Evolutionary conservation across 352 stramenopile species (phyloP).

Genomic region (Phytophthora hybrid): DNA sequence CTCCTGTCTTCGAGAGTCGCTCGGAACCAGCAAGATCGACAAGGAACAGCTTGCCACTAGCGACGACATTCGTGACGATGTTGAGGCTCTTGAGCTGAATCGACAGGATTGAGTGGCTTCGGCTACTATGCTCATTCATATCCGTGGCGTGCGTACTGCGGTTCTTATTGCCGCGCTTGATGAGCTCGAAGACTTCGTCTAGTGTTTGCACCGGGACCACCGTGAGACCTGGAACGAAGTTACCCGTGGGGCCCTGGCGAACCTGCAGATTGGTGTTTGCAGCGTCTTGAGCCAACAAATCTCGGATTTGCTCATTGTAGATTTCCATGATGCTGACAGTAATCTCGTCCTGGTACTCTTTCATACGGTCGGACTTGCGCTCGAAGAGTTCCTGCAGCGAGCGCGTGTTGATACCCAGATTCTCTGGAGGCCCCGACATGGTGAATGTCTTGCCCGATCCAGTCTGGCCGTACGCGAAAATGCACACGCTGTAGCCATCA

Average conservation of each 20-base stretch:
- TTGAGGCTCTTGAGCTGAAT: constrained; percentile 88
- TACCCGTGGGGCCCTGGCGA: constrained; percentile 81
- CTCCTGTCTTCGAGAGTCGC: constrained; percentile 90
- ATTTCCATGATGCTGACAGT: constrained; percentile 96
- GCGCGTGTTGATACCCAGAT: constrained; percentile 85
- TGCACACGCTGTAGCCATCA: constrained; percentile 91
- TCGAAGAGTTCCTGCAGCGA: constrained; percentile 87
- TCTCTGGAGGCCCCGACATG: constrained; percentile 78
- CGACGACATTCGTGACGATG: constrained; percentile 74
- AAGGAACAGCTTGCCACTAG: constrained; percentile 85
- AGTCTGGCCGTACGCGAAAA: constrained; percentile 92
- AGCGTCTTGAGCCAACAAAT: constrained; percentile 91
- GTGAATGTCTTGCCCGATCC: constrained; percentile 91
- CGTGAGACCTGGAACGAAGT: constrained; percentile 86
- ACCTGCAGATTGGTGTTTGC: constrained; percentile 86
- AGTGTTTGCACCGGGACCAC: constrained; percentile 77
- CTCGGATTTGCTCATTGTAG: constrained; percentile 96
- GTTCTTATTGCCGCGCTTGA: constrained; percentile 89
- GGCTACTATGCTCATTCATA: constrained; percentile 93
- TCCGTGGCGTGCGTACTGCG: constrained; percentile 86
- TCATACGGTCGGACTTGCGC: constrained; percentile 65
- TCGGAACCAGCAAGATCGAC: constrained; percentile 93
- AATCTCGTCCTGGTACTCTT: constrained; percentile 88
- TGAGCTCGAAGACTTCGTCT: constrained; percentile 87
- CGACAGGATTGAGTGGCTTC: constrained; percentile 89